Base-by-base conservation (phyloP, 2,329 filamentous ascomycete genomes). In the Ophiocordyceps camponoti-floridani region DNA sequence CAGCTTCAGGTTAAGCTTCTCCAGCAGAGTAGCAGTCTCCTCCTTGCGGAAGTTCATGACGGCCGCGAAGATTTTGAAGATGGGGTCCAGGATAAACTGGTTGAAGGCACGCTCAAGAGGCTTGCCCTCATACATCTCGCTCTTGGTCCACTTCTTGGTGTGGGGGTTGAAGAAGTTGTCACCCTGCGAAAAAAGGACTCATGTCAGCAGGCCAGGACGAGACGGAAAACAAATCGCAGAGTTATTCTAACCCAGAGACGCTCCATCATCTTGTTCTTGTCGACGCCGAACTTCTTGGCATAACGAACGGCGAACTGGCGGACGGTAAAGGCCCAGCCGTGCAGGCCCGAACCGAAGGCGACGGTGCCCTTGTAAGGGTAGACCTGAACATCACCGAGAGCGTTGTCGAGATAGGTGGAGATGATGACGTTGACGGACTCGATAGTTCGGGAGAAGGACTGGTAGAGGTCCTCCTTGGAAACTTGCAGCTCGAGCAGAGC, bases 391-490 rank as follows among this genome's bases (percentile, higher is more conserved):
- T 98, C 91, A 79, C 89, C 91, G 50, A 96, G 84, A 52, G 76
- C 65, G 75, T 94, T 93, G 79, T 98, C 91, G 63, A 84, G 83
- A 79, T 98, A 98, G 65, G 88, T 98, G 62, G 91, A 84, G 71
- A 98, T 96, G 69, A 96, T 86, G 74, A 98, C 91, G 78, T 98
- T 98, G 67, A 98, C 91, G 62, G 89, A 96, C 82, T 98, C 91
- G 62, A 98, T 88, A 67, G 91, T 94, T 82, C 89, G 84, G 53
- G 86, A 88, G 83, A 98, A 98, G 66, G 89, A 94, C 77, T 96
- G 89, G 82, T 94, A 98, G 56, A 98, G 75, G 65, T 98, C 91
- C 74, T 98, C 91, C 82, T 96, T 95, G 70, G 79, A 82, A 63
- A 95, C 82, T 76, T 98, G 91, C 53, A 98, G 81, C 74, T 98